Evolutionary conservation across 2,329 filamentous ascomycete species (phyloP), one percentile per base, ranked within the genome.

Genomic region (Thermochaetoides dissita): DNA sequence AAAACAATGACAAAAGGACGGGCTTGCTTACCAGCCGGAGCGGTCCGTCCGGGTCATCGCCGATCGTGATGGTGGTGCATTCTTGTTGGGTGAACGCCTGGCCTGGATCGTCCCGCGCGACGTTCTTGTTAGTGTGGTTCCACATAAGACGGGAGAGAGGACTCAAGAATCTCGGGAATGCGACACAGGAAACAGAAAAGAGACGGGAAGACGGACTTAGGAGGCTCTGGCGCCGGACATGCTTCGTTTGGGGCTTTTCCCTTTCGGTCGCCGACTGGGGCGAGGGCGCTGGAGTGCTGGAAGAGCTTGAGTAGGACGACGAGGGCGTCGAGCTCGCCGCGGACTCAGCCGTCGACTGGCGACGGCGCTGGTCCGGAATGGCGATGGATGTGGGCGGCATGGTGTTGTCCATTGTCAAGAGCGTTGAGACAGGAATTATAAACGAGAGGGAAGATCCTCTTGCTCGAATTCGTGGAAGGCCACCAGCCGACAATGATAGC

Each of bases 1-100:
- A 24, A 24, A 24, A 24, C 17, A 24, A 24, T 24, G 17, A 24
- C 5, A 24, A 24, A 24, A 24, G 17, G 17, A 24, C 17, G 17
- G 17, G 17, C 17, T 24, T 12, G 56, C 77, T 59, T 64, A 86
- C 81, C 64, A 88, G 65, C 42, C 81, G 71, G 49, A 80, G 79
- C 48, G 76, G 73, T n/a, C 77, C 79, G 49, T 86, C 81, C 24
- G 77, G 76, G 34, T 53, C 50, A 48, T 82, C 74, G 35, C 80
- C 82, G 51, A 89, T 76, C 58, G 87, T 84, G 59, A 88, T 77
- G 37, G 86, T 81, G n/a, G 79, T 86, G 55, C 81, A 81, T 61
- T 87, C 81, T 52, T 82, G 73, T 58, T 83, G 78, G 36, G 76
- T 76, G 47, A 88, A 68, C 11, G 81, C 79, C 35, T 76, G 72